Base-by-base conservation (phyloP, 345 rosid species). In the Gossypium sturtianum region DNA sequence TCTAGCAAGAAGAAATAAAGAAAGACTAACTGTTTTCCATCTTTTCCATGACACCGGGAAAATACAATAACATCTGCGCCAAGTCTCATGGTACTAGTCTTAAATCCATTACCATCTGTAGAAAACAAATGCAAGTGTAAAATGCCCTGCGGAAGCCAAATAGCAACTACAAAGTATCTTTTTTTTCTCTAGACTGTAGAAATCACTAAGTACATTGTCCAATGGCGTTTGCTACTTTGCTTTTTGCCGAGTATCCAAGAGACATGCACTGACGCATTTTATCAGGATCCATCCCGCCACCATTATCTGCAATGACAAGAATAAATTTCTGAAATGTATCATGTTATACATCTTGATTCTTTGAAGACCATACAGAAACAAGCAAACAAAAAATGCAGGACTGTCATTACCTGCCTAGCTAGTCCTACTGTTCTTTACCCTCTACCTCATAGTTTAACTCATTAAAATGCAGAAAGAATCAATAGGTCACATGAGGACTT, bases 41-140 rank as follows among this genome's bases (percentile, higher is more conserved):
- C 80, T 82, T 85, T 85, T 59, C 91, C 95, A 56, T 47, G 61
- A 76, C 85, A 89, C 60, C 95, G 89, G 2, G 98, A 87, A 84
- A 94, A 94, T n/a, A 94, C 98, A 59, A 94, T 89, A 61, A 91
- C 98, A 92, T 94, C 98, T 65, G 98, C 97, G 22, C 98, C 98
- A 64, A 94, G 95, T 78, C 98, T 90, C 98, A 94, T 62, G 45
- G 66, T 92, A 82, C 98, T 94, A 12, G 98, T 94, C 66, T 62
- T 62, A 12, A 62, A 62, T 62, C 66, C 45, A 29, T 34, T 62
- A 19, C 66, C 66, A 34, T 62, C 66, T 62, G 22, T 15, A 62
- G 66, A 62, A 62, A 61, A 47, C 58, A 60, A 4, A 71, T 44
- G 64, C 25, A 10, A 16, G 67, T 16, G 61, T 11, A 45, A 76